phyloP scores from a whole-genome alignment of 148 eudicot genomes.

The Agrostemma githago region DNA sequence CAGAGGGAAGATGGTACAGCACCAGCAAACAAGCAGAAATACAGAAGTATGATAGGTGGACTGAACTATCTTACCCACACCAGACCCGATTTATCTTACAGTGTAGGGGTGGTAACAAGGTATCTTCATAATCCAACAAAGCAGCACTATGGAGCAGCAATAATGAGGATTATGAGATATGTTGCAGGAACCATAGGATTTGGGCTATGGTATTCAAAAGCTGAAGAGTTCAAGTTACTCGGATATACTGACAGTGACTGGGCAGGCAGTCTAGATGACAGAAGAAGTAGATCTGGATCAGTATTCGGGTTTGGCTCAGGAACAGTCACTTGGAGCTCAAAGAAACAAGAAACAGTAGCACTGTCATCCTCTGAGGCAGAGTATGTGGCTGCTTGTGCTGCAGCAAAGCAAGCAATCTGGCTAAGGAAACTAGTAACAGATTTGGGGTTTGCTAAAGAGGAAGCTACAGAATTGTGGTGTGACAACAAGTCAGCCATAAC shows the following conservation, averaged over 20 bases:
- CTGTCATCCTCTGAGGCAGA: too few species aligned
- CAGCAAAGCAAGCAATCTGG: slow-evolving; percentile 1
- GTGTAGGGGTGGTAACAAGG: too few species aligned
- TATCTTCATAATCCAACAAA: too few species aligned
- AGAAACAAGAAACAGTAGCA: too few species aligned
- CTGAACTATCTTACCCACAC: too few species aligned
- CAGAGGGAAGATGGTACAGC: background rate
- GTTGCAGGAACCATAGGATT: too few species aligned
- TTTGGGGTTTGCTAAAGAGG: background rate
- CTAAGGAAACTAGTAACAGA: background rate
- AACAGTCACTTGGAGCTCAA: too few species aligned
- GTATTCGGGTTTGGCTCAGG: background rate
- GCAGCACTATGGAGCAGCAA: too few species aligned
- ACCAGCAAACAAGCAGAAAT: background rate
- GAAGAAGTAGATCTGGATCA: background rate
- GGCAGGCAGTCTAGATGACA: background rate
- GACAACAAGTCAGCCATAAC: slow-evolving; percentile 4
- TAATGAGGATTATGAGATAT: too few species aligned
- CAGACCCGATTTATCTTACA: too few species aligned
- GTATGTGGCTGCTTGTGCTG: too few species aligned
- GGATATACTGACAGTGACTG: background rate
- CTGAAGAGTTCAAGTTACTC: background rate
- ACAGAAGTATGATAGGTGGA: background rate
- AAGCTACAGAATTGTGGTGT: background rate
- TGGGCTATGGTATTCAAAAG: too few species aligned